Evolutionary conservation across 768 basidiomycete genomes (phyloP), one percentile per base, ranked within the genome.

Genomic region (Mrakia frigida): DNA sequence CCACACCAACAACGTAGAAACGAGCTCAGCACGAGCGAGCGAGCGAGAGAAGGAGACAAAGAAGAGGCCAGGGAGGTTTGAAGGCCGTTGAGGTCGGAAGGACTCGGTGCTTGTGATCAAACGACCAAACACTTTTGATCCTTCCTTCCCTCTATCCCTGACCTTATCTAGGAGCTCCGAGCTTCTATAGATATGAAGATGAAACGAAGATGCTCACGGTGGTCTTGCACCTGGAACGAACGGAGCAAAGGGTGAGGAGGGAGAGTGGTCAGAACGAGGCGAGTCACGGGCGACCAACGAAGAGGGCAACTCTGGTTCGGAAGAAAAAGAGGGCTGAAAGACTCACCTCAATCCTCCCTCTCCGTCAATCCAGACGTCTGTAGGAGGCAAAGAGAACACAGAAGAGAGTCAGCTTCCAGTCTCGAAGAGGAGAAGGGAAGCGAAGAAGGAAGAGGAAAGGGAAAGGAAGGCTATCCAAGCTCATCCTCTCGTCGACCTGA

Each of bases 291-390:
- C 43, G 43, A 50, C 16, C 46, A 50, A 6, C 46, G 18, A 18
- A 16, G 46, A 50, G 46, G 16, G 16, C 23, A 52, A 50, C 33
- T 23, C 23, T 35, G 50, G 14, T n/a, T 69, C 25, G 37, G 46
- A 53, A 25, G 43, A 41, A 25, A 56, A 70, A 43, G 67, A 28
- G 74, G 41, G 33, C 41, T 10, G n/a, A 33, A 18, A 9, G 1
- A 46, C 75, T 56, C 3, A 76, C 70, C 70, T 71, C n/a, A 76
- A 46, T 33, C 75, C 96, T 79, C 88, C 87, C 83, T 98, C 91
- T 78, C 95, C 95, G 83, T 98, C 96, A 83, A 98, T 90, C 96
- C 96, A 98, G 85, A 98, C 91, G 84, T 98, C 94, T 98, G 84
- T 59, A 74, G 79, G 18, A 43, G 6, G 59, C 41, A 53, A 21